A percentile compares a stretch with the other conserved stretches of the same genome.
Conservation (phyloP, 257 asterid species). For the Ehretia macrophylla region DNA sequence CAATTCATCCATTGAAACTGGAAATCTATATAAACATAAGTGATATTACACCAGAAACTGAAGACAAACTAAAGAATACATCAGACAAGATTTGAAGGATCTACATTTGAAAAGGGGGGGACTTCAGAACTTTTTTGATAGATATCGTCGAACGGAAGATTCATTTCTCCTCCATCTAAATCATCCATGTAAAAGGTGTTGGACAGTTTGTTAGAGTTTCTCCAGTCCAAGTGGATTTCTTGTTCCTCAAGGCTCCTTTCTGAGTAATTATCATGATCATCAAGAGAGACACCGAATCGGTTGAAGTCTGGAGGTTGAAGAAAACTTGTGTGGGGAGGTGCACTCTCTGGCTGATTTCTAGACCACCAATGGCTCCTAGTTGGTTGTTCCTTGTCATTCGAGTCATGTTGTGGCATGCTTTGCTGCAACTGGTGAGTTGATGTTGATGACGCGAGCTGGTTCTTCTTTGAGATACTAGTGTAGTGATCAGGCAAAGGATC, state of each 20-base stretch:
- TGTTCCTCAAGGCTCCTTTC: slow-evolving; percentile 48
- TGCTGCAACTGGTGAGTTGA: not conserved
- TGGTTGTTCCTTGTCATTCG: not conserved
- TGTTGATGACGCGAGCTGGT: slow-evolving; percentile 6
- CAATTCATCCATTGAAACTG: no score
- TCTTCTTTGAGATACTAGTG: slow-evolving; percentile 33
- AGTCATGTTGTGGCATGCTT: slow-evolving; percentile 18
- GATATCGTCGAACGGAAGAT: slow-evolving; percentile 75
- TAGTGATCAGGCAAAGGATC: slow-evolving; percentile 3
- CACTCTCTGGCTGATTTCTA: slow-evolving; percentile 19
- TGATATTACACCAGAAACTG: not conserved
- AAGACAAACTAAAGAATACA: slow-evolving; percentile 3
- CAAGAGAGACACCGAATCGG: slow-evolving; percentile 11
- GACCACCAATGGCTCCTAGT: slow-evolving; percentile 43
- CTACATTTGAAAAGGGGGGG: slow-evolving; percentile 21
- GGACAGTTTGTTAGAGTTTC: slow-evolving; percentile 44
- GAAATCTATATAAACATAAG: no score
- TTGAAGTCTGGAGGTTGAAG: slow-evolving; percentile 60
- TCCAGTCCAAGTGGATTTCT: slow-evolving; percentile 34
- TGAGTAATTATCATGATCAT: slow-evolving; percentile 31
- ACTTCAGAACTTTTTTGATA: slow-evolving; percentile 37
- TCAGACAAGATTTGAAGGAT: slow-evolving; percentile 47
- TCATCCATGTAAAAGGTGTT: slow-evolving; percentile 66
- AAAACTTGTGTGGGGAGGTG: slow-evolving; percentile 41
- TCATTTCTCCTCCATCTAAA: slow-evolving; percentile 50